Evolutionary conservation across 495 filamentous ascomycete genomes (phyloP).

Genomic region (Neurospora sp.): DNA sequence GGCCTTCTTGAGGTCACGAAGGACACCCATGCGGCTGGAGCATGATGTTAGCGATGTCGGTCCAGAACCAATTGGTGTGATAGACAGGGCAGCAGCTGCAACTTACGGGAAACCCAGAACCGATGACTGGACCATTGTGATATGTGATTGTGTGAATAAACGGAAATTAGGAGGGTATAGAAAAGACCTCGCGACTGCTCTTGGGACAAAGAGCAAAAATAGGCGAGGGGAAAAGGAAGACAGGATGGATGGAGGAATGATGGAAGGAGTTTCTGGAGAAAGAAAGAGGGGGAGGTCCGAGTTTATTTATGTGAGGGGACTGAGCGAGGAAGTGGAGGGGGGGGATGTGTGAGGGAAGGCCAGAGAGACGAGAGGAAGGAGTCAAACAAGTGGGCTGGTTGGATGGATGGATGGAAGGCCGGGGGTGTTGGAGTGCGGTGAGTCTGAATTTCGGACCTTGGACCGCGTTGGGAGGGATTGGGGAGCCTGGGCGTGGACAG

Average conservation of each 20-base stretch:
- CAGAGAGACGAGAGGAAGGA: constrained; percentile 1
- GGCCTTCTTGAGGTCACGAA: constrained; percentile 99
- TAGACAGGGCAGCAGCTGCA: background rate
- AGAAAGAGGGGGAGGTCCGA: constrained; percentile 1
- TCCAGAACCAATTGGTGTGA: constrained; percentile 35
- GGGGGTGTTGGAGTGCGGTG: constrained; percentile 8
- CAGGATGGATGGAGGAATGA: constrained; percentile 1
- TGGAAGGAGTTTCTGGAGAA: constrained; percentile 2
- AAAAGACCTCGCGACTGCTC: background rate
- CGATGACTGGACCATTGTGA: constrained; percentile 70
- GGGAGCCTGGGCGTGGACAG: background rate
- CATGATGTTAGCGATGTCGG: constrained; percentile 38
- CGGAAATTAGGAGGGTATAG: background rate
- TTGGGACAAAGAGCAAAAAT: background rate
- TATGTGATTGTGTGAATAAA: constrained; percentile 1
- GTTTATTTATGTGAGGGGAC: constrained; percentile 1
- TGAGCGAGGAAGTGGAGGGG: constrained; percentile 4
- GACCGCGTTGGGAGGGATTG: background rate
- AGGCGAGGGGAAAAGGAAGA: background rate
- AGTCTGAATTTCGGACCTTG: constrained; percentile 5
- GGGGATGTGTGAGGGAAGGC: constrained; percentile 2
- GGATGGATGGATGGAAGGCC: background rate
- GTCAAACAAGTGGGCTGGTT: constrained; percentile 4
- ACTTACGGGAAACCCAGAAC: constrained; percentile 29
- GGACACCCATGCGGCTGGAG: constrained; percentile 74